Evolutionary conservation across 306 rosid species (phyloP).

Genomic region (Cucumis melo): DNA sequence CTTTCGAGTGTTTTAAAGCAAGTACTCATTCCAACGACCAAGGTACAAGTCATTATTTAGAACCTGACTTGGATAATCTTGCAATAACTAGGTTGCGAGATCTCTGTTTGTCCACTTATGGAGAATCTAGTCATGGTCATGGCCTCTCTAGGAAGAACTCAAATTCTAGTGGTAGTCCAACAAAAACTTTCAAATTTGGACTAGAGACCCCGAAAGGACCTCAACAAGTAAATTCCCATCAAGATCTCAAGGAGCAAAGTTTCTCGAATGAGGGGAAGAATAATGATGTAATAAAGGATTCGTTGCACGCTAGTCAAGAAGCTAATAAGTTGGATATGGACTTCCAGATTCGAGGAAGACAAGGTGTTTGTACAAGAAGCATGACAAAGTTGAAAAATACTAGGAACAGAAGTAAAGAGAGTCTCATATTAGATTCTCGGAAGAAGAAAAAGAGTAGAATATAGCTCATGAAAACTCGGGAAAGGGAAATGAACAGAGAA

Average conservation of each 20-base stretch:
- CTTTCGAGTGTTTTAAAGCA: background rate
- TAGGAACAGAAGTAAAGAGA: background rate
- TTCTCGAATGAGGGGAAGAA: background rate
- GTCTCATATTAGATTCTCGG: background rate
- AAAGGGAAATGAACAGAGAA: background rate
- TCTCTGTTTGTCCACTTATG: slow-evolving; percentile 16
- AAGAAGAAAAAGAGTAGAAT: background rate
- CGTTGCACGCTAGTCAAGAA: background rate
- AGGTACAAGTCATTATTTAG: background rate
- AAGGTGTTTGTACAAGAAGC: slow-evolving; percentile 20
- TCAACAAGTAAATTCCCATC: background rate
- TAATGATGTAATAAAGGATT: background rate
- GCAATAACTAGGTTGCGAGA: slow-evolving; percentile 14
- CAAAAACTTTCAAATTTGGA: background rate
- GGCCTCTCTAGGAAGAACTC: background rate
- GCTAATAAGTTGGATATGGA: background rate
- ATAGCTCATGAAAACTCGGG: background rate
- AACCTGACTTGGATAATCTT: slow-evolving; percentile 13
- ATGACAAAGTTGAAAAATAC: slow-evolving; percentile 11
- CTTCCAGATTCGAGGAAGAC: background rate
- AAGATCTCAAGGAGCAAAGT: background rate
- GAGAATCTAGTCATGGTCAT: slow-evolving; percentile 13
- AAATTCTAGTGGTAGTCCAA: background rate
- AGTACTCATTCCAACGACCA: slow-evolving; percentile 12
- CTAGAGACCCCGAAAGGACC: background rate